Percentiles rank a stretch among this genome's conserved stretches.
phyloP scores from a whole-genome alignment of 108 stramenopile species.

The Skeletonema menzelii region DNA sequence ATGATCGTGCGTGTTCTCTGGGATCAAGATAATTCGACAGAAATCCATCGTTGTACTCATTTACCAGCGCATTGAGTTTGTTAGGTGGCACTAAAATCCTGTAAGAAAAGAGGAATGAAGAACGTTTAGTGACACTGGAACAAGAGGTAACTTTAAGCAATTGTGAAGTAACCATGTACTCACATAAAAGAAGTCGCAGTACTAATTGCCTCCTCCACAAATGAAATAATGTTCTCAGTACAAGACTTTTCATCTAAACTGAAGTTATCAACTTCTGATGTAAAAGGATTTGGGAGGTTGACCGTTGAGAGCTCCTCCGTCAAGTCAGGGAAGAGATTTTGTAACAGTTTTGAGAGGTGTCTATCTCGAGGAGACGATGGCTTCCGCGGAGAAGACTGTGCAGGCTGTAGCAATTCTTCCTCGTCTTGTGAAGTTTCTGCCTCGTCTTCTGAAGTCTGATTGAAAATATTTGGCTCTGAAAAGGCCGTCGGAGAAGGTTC shows the following conservation, averaged over 20 bases:
- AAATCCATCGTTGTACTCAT: conserved; percentile 2
- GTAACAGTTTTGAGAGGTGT: background rate
- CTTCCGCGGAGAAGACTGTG: background rate
- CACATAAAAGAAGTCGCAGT: too few species aligned
- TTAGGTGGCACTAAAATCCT: background rate
- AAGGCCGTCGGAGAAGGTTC: background rate
- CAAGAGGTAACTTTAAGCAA: too few species aligned
- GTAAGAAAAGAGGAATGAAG: too few species aligned
- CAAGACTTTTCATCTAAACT: background rate
- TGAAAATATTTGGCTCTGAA: background rate
- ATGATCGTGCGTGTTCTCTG: background rate
- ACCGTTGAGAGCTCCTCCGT: conserved; percentile 6
- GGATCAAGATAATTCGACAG: conserved; percentile 2
- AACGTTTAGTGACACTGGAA: too few species aligned
- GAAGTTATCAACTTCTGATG: background rate
- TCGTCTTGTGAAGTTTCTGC: background rate
- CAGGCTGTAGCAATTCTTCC: background rate
- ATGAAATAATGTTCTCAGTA: background rate
- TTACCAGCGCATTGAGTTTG: background rate
- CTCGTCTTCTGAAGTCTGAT: background rate
- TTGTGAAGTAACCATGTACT: too few species aligned
- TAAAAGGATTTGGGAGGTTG: background rate
- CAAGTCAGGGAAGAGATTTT: conserved; percentile 7
- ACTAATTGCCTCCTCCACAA: conserved; percentile 11
- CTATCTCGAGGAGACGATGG: background rate